Conservation (phyloP, 176 grass and related monocot species). For the Puya raimondii region DNA sequence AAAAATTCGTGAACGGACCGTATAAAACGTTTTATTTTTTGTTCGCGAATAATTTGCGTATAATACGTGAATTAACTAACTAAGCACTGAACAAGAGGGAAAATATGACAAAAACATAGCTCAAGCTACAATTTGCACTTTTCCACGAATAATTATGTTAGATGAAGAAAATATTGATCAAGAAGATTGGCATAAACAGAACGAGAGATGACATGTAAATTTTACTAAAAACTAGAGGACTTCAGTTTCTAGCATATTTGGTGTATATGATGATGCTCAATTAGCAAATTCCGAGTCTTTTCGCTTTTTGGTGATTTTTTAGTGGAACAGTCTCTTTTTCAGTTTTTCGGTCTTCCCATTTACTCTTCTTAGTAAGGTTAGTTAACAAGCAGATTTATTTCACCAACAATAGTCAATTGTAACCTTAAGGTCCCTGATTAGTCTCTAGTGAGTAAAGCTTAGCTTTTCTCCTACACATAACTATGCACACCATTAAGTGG, state of each 20-base stretch:
- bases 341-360: no score
- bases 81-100: not conserved
- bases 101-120: not conserved
- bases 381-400: not conserved
- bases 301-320: no score
- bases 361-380: not conserved
- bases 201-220: not conserved
- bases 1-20: no score
- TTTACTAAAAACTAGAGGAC: not conserved
- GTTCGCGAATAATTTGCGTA: no score
- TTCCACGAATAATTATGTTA: not conserved
- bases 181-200: not conserved
- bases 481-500: not conserved
- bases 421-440: not conserved
- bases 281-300: no score
- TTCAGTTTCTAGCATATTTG: no score
- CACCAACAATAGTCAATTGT: not conserved
- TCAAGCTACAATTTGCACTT: not conserved
- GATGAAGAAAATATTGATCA: not conserved
- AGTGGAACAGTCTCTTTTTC: no score
- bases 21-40: no score
- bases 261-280: no score
- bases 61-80: no score
- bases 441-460: not conserved
- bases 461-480: not conserved